Evolutionary conservation across 2,329 filamentous ascomycete genomes (phyloP).

Genomic region (Emydomyces testavorans): DNA sequence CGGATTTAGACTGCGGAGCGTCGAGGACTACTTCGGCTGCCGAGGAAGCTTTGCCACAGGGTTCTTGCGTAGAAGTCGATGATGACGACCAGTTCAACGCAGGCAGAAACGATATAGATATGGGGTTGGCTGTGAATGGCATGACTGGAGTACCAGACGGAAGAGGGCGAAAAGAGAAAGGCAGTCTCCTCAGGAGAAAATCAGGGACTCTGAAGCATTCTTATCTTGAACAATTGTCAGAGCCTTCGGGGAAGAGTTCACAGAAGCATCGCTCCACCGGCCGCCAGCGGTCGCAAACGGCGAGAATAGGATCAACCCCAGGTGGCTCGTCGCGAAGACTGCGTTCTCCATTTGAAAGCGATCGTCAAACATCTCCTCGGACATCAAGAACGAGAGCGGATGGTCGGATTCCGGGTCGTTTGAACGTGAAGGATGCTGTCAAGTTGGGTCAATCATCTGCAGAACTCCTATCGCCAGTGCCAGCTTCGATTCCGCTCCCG

Average conservation of each 20-base stretch:
- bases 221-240: slow-evolving; percentile 20
- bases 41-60: neutral
- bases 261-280: slow-evolving; percentile 16
- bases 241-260: slow-evolving; percentile 18
- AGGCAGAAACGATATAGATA: neutral
- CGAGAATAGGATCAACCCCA: slow-evolving; percentile 31
- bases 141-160: neutral
- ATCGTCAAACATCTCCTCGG: slow-evolving; percentile 25
- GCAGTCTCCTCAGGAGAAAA: slow-evolving; percentile 10
- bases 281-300: slow-evolving; percentile 25
- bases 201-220: slow-evolving; percentile 19
- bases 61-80: slow-evolving; percentile 4
- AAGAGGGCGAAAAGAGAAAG: slow-evolving; percentile 5
- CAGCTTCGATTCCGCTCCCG: slow-evolving; percentile 46
- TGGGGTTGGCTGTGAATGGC: slow-evolving; percentile 11
- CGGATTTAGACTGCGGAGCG: slow-evolving; percentile 19
- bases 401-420: slow-evolving; percentile 21
- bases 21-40: slow-evolving; percentile 19
- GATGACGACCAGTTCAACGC: slow-evolving; percentile 2
- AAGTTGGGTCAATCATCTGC: slow-evolving; percentile 1
- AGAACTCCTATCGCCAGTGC: slow-evolving; percentile 37
- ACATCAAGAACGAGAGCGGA: slow-evolving; percentile 27
- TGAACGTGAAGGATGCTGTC: slow-evolving; percentile 23
- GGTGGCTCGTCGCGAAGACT: slow-evolving; percentile 24
- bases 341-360: slow-evolving; percentile 23